Conservation (phyloP, 2,329 filamentous ascomycete species). For the Aspergillus clavatus region DNA sequence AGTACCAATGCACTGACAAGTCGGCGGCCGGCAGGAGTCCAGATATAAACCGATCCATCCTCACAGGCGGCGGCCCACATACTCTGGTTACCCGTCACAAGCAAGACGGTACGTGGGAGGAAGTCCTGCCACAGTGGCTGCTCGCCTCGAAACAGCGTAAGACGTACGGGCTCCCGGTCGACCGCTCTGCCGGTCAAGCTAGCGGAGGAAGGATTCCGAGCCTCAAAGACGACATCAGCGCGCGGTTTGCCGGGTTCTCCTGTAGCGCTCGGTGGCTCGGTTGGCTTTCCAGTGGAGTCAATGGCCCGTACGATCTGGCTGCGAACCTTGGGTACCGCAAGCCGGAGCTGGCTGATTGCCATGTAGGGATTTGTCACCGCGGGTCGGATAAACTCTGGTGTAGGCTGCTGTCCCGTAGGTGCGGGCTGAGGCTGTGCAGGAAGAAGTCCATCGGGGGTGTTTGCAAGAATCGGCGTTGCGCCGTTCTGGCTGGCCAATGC, state of each 20-base stretch:
- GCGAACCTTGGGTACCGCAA: conserved; percentile 83
- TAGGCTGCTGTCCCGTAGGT: conserved; percentile 59
- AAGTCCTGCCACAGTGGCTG: conserved; percentile 90
- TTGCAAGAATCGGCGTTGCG: conserved; percentile 68
- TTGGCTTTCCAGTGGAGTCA: conserved; percentile 51
- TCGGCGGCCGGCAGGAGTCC: conserved; percentile 86
- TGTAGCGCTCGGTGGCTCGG: conserved; percentile 34
- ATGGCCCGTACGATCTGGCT: conserved; percentile 76
- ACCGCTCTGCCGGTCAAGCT: conserved; percentile 56
- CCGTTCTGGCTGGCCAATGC: conserved; percentile 58
- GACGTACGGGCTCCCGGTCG: conserved; percentile 74
- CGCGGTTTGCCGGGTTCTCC: conserved; percentile 46
- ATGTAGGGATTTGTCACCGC: conserved; percentile 80
- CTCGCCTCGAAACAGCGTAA: conserved; percentile 76
- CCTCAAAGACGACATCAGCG: conserved; percentile 78
- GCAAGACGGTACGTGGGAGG: conserved; percentile 76
- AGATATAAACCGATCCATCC: conserved; percentile 82
- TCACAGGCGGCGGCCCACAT: conserved; percentile 94
- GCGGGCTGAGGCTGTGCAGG: conserved; percentile 62
- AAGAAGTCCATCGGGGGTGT: conserved; percentile 71
- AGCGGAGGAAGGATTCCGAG: conserved; percentile 67
- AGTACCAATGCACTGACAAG: conserved; percentile 79
- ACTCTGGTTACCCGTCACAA: conserved; percentile 82
- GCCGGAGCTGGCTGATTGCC: conserved; percentile 72
- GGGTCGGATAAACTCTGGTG: conserved; percentile 79